A percentile compares a stretch with the other conserved stretches of the same genome.
phyloP scores from a whole-genome alignment of 2,329 filamentous ascomycete species.

The Penicillium sp. region DNA sequence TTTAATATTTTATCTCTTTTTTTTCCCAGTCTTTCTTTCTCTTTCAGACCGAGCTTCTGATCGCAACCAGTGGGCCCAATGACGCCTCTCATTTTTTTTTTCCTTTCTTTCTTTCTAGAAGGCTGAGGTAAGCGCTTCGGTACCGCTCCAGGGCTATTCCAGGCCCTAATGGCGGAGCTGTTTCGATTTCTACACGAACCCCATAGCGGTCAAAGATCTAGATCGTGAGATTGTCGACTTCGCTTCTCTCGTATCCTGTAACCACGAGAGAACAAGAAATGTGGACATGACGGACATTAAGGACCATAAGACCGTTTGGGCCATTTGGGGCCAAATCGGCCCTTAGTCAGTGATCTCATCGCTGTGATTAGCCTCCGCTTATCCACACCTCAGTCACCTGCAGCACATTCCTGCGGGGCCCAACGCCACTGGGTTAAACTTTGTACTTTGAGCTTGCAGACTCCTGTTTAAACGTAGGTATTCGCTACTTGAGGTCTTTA shows the following conservation, averaged over 20 bases:
- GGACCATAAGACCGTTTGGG: background rate
- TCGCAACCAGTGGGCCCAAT: constrained; percentile 20
- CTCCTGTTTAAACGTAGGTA: background rate
- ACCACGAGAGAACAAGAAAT: no score
- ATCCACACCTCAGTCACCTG: background rate
- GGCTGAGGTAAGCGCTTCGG: constrained; percentile 19
- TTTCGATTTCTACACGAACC: no score
- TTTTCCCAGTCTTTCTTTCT: background rate
- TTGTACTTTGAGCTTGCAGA: background rate
- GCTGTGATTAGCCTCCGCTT: background rate
- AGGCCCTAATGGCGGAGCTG: background rate
- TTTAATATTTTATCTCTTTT: background rate
- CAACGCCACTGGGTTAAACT: background rate
- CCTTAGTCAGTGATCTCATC: background rate
- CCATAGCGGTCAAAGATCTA: no score
- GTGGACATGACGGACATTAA: background rate
- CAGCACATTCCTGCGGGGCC: background rate
- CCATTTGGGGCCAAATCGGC: constrained; percentile 1
- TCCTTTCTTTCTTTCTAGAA: constrained; percentile 29
- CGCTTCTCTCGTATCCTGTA: no score
- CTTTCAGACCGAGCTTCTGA: constrained; percentile 23
- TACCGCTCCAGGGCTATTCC: background rate
- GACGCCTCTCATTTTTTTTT: constrained; percentile 20
- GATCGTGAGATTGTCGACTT: no score
- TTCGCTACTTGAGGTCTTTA: background rate